phyloP scores from a whole-genome alignment of 202 grass and related monocot genomes.

The Setaria italica region DNA sequence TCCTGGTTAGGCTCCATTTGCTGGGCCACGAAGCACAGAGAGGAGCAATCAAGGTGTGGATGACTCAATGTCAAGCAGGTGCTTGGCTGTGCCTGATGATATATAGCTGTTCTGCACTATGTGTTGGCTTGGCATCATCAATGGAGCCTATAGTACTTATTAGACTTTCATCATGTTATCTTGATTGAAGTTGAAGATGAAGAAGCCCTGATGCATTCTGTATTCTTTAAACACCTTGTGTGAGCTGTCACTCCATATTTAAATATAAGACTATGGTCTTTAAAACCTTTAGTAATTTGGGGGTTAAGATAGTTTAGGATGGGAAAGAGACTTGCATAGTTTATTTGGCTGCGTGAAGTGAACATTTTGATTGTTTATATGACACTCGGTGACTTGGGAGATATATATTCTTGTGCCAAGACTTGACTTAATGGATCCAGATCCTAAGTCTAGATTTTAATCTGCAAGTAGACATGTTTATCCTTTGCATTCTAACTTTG shows the following conservation, averaged over 20 bases:
- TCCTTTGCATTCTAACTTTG: no score
- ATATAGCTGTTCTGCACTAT: neutral
- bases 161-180: neutral
- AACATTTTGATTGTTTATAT: neutral
- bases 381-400: neutral
- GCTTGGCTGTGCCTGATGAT: neutral
- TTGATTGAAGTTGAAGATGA: neutral
- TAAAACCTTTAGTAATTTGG: neutral
- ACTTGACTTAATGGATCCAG: neutral
- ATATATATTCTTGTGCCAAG: neutral
- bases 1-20: neutral
- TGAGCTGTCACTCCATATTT: neutral
- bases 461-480: neutral
- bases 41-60: neutral
- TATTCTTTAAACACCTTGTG: neutral
- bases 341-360: neutral
- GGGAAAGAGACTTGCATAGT: neutral
- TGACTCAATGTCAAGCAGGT: neutral
- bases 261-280: neutral
- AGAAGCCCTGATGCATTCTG: no score
- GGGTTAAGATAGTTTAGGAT: neutral
- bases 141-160: neutral
- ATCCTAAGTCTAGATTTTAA: neutral
- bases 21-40: neutral
- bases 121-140: neutral